Base-by-base conservation (phyloP, 345 rosid species). In the Aurinia saxatilis region DNA sequence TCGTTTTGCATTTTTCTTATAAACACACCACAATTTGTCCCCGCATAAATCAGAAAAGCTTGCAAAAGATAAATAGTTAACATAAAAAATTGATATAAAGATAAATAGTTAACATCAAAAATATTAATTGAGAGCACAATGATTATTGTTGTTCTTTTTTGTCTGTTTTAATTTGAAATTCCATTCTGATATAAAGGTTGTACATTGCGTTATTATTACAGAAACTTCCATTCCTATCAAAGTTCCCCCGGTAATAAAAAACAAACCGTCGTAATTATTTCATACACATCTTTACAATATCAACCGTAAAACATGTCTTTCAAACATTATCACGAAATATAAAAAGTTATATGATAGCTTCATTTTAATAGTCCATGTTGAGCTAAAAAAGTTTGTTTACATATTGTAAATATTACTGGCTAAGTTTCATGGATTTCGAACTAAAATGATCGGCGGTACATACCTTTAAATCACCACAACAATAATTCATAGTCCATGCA, bases 401-500 rank as follows among this genome's bases (percentile, higher is more conserved):
- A n/a, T 38, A 37, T 12, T 23, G n/a, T 42, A 67, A 37, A 57
- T 16, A 47, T 30, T 30, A 48, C 47, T 1, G 1, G 21, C 3
- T 21, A 27, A 29, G 39, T 48, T 18, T 67, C 17, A 49, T 57
- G 35, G n/a, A 5, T 30, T 55, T 42, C 33, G 14, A 40, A 51
- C 59, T 5, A 1, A 15, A 25, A 9, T 27, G n/a, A 25, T 65
- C 23, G 23, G 10, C 30, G 38, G 6, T 17, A 15, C 50, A 6
- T 57, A 57, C 27, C 25, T 37, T 13, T 29, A 10, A 4, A 23
- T 67, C 2, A 37, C 31, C 30, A 33, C 13, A 44, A 27, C 31
- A 33, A n/a, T 10, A 6, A 9, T n/a, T 80, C 68, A 78, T 9
- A 82, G 78, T 14, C 78, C 96, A 49, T 77, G 78, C 10, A 88